phyloP scores from a whole-genome alignment of 768 basidiomycete species.

The Crucibulum laeve region DNA sequence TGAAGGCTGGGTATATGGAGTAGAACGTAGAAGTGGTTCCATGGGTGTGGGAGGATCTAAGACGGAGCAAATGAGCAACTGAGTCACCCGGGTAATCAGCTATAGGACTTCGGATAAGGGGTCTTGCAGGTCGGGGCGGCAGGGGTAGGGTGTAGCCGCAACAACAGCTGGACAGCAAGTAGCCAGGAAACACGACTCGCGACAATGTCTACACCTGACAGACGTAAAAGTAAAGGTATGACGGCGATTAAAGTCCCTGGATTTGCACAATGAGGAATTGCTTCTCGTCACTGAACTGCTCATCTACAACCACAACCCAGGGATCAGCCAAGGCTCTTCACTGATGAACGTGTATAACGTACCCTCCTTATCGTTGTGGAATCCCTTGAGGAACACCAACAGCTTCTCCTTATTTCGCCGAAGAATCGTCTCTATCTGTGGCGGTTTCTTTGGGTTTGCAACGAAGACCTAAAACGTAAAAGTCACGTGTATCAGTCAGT shows the following conservation, averaged over 20 bases:
- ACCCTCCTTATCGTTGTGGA: conserved; percentile 99
- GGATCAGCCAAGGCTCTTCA: not conserved
- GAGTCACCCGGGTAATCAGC: too few species aligned
- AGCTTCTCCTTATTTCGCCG: conserved; percentile 93
- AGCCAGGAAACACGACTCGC: too few species aligned
- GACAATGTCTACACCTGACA: too few species aligned
- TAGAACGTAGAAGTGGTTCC: too few species aligned
- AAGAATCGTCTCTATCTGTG: conserved; percentile 88
- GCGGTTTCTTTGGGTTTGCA: conserved; percentile 98
- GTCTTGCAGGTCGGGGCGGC: too few species aligned
- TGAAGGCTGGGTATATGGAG: too few species aligned
- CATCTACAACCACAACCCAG: conserved; percentile 46
- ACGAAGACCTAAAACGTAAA: conserved; percentile 73
- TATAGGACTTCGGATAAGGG: too few species aligned
- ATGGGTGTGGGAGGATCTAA: too few species aligned
- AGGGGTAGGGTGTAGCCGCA: too few species aligned
- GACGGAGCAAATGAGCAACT: too few species aligned
- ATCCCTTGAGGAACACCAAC: conserved; percentile 80
- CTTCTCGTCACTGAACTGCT: conserved; percentile 97
- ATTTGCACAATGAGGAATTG: conserved; percentile 94
- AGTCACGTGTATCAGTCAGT: not conserved
- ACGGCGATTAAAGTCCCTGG: conserved; percentile 67
- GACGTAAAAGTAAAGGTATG: too few species aligned
- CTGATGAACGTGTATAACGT: conserved; percentile 17
- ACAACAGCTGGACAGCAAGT: too few species aligned